Percentiles rank a stretch among this genome's conserved stretches.
Evolutionary conservation across 805 yeast genomes (phyloP).

Genomic region (Metschnikowia continentalis): DNA sequence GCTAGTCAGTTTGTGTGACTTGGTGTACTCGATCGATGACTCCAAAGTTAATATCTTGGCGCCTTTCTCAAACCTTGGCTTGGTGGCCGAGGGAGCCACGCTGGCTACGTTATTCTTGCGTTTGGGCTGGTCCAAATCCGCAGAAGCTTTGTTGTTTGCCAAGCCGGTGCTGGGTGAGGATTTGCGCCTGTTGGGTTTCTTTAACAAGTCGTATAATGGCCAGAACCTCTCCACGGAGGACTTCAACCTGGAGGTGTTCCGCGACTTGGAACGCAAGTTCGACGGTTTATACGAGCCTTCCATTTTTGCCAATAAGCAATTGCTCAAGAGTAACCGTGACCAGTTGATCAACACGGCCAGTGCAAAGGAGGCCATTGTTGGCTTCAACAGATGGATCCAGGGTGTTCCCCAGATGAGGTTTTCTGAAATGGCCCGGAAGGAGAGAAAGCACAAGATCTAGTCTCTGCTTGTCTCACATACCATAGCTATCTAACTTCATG

Average conservation of each 20-base stretch:
- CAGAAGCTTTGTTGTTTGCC: constrained; percentile 69
- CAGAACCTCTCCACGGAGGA: constrained; percentile 33
- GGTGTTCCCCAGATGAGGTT: constrained; percentile 74
- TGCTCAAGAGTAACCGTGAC: constrained; percentile 39
- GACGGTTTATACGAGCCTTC: constrained; percentile 45
- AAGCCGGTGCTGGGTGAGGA: constrained; percentile 61
- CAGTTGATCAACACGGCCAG: constrained; percentile 46
- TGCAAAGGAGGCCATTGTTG: constrained; percentile 63
- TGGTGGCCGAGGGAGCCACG: constrained; percentile 78
- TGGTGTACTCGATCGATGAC: constrained; percentile 63
- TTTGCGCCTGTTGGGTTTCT: constrained; percentile 52
- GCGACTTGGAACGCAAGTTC: constrained; percentile 32
- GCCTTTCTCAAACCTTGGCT: constrained; percentile 80
- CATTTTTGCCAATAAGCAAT: constrained; percentile 43
- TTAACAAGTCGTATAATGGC: constrained; percentile 52
- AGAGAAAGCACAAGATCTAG: constrained; percentile 59
- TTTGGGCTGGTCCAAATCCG: constrained; percentile 67
- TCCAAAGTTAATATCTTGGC: constrained; percentile 55
- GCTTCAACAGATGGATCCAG: constrained; percentile 63
- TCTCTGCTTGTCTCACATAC: too few relatives aligned
- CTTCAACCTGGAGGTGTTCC: constrained; percentile 40
- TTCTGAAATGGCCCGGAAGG: constrained; percentile 47
- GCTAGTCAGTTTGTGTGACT: constrained; percentile 68
- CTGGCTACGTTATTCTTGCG: constrained; percentile 64
- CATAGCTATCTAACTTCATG: too few relatives aligned